Base-by-base conservation (phyloP, 2,329 filamentous ascomycete species). In the Claviceps citrina region DNA sequence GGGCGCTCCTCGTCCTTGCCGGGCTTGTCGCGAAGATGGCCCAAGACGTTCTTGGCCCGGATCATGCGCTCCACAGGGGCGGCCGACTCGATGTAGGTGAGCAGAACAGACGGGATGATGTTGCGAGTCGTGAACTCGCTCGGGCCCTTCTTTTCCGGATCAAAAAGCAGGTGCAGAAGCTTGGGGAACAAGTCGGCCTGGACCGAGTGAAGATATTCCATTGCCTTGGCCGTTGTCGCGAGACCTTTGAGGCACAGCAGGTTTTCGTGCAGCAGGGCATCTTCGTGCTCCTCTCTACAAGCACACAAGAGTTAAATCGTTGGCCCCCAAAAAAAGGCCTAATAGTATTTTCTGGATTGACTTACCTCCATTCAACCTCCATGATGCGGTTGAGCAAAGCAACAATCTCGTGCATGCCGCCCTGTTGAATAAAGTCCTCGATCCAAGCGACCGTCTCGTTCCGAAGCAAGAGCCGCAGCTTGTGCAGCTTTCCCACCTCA, bases 401-500 rank as follows among this genome's bases (percentile, higher is more conserved):
- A 27, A 95, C 81, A 46, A 96, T 83, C 58, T 95, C 85, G 48
- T 81, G 75, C 86, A 96, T 93, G 16, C 91, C 91, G 13, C 84
- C 86, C 46, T 87, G 78, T 31, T 77, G 71, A 50, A 96, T 84
- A 56, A 96, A 98, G 10, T 78, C 74, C 55, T 96, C 85, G 3
- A 93, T 93, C 91, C 91, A 98, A 10, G 81, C 76, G 5, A 98
- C 85, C 0, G 89, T 93, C 64, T 98, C 91, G 53, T 96, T 96
- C 15, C 91, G 78, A 39, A 98, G 69, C 39, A 96, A 64, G 16
- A 95, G 70, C 12, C 89, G 77, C 34, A 98, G 70, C 62, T 96
- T 96, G 63, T 96, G 91, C 27, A 98, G 64, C 56, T 91, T 89
- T 33, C 87, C 86, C n/a, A 96, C 84, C 57, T 96, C 89, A 8